Evolutionary conservation across 257 asterid genomes (phyloP), one percentile per base, ranked within the genome.

Genomic region (Verbascum thapsus): DNA sequence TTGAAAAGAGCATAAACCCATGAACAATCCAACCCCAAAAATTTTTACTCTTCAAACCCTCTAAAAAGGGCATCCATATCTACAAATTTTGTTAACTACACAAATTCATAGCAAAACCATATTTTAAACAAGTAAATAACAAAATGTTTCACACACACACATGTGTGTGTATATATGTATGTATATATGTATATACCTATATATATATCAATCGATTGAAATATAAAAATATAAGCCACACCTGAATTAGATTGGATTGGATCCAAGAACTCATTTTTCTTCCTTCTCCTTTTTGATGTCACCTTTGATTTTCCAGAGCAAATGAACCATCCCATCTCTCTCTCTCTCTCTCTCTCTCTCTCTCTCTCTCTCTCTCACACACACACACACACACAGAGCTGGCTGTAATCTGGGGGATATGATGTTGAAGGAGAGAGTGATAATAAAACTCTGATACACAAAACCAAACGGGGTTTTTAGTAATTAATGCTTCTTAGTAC

Each of bases 251-350:
- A 67, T 43, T 58, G 79, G 49, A 58, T 59, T 32, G 78, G 76
- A 73, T 72, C 80, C 61, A 43, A 72, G 7, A 78, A 48, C 44
- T 53, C 67, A 16, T 75, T 80, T 77, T 85, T 82, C 69, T 80
- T 74, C 69, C 67, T 71, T 75, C 42, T 68, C 74, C 61, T 76
- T 30, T 65, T 75, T 13, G 79, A 55, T 44, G 58, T 26, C 67
- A 70, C 73, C 59, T 76, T 85, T 16, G 90, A 81, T 64, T 78
- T 63, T 41, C 95, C 90, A 64, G 90, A 75, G 65, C 95, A 83
- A 45, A 80, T 88, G 78, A 83, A 86, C 90, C 95, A 86, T 56
- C 95, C 88, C 95, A 83, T 81, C 67, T 63, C 58, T 43, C 39
- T 41, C 39, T 22, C 64, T 55, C 52, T 56, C 72, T 45, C 64